Base-by-base conservation (phyloP, 495 filamentous ascomycete species). In the Daldinia bambusicola region DNA sequence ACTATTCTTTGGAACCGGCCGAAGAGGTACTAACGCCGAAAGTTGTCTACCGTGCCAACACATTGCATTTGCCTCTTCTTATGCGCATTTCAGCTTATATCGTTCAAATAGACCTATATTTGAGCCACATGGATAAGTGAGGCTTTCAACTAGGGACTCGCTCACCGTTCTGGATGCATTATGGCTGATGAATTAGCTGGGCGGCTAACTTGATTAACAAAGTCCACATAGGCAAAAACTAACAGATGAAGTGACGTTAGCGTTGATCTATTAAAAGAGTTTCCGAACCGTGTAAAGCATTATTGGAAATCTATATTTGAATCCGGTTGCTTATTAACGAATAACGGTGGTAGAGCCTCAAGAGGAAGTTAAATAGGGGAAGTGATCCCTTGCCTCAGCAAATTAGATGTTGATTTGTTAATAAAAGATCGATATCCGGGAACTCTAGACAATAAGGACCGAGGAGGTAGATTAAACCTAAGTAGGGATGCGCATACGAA, bases 21-120 rank as follows among this genome's bases (percentile, higher is more conserved):
- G 41, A 53, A 38, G 37, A 62, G n/a, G 58, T 12, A 45, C 67
- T 67, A 63, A 63, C 53, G 69, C 60, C 61, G 26, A 72, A 32
- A 45, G 38, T 57, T 56, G 31, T 55, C 36, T 66, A 6, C 50
- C 40, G 38, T 66, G 61, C 51, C 55, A 68, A 55, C 56, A 63
- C 69, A 72, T 71, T 41, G 50, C 30, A 45, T 67, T 64, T 66
- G 63, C 62, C 63, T 55, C 67, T 30, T 32, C 61, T 65, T 53
- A 75, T 77, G 75, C 75, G 71, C 22, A 59, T 74, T 77, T 77
- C 72, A 77, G 75, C 75, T 77, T 55, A 62, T 63, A 18, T 55
- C 32, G 67, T 30, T 55, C 13, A 55, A 41, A 59, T 26, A 61
- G 48, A 66, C 30, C n/a, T 26, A 38, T 34, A 32, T 41, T 38